Evolutionary conservation across 805 yeast species (phyloP), one percentile per base, ranked within the genome.

Genomic region (Cyberlindnera nakhonratchasimensis): DNA sequence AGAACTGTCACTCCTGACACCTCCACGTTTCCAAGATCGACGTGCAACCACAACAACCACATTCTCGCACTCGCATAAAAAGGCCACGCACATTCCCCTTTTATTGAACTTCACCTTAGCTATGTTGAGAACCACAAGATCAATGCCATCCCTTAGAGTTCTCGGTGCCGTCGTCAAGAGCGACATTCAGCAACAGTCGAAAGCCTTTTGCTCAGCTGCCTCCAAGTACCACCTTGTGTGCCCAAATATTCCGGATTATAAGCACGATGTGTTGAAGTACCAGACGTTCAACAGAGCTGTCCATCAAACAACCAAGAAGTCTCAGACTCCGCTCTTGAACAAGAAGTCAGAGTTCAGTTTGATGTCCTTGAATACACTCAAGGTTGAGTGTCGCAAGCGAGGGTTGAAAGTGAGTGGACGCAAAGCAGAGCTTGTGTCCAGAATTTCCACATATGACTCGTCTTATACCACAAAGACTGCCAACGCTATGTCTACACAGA

Each of bases 361-460:
- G 22, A 72, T 79, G 75, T 76, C 77, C 32, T 63, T 80, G 29
- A 72, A 74, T 40, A 68, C 76, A 2, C 67, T 82, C 50, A 79
- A 76, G 55, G 59, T 58, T 39, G 86, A 81, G 56, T 79, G 86
- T 57, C 74, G 75, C 43, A 65, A 64, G 43, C 70, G 82, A 46
- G 85, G 86, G 0, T 59, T 82, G 45, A 77, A 74, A 52, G 72
- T 80, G 0, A 63, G 77, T n/a, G 89, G 89, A 12, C 69, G 70
- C 37, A 82, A 82, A 54, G 59, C 71, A 9, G 86, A 82, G 23
- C 62, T 82, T 19, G 67, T 80, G 20, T 55, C 62, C 9, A 58
- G 71, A 41, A 57, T 61, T 19, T 38, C 56, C 22, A 47, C 54
- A 6, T 48, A 46, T 40, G 64, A 61, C 22, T 42, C 46, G 13